Evolutionary conservation across 2,329 filamentous ascomycete genomes (phyloP), one percentile per base, ranked within the genome.

Genomic region (Cladophialophora exuberans): DNA sequence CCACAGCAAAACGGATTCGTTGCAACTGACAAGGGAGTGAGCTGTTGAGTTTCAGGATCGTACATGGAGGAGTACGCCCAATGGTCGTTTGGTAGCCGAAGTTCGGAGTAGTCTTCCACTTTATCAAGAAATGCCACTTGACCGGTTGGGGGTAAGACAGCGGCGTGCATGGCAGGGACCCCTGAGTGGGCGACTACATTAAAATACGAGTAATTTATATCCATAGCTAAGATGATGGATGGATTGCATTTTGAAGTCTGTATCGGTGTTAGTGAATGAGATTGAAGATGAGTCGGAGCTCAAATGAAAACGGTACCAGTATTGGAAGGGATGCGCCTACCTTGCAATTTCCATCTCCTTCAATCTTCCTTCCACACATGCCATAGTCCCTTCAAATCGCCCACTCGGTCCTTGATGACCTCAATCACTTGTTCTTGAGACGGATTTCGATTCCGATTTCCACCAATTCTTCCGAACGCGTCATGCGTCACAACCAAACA

Each of bases 1-100:
- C 81, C 82, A 23, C 81, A 79, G 66, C 83, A 85, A 69, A 85
- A 85, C 13, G 82, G 78, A 61, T 85, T 85, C 26, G 82, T 84
- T 65, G 68, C 17, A 44, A 63, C 50, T 20, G 51, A 31, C 23
- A 53, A 50, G 25, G 52, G 52, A 42, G n/a, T 31, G 33, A 46
- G 42, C 5, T 33, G 25, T n/a, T 81, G 79, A 1, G 74, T 79
- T 5, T 45, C 63, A 1, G 82, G 79, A 63, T 85, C 77, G 58
- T 82, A 85, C 62, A 85, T 81, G 2, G 80, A 75, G 7, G 81
- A 83, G 69, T 83, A 85, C 0, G 83, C 83, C 57, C 76, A 83
- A 50, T 79, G 75, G 23, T 80, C 80, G 64, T 82, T 78, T 13
- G 73, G 56, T 6, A 83, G 73, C 59, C 73, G 78, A 41, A 84